Percentiles rank a stretch among this genome's conserved stretches.
Evolutionary conservation across 257 asterid genomes (phyloP).

Genomic region (Solanum sparsipilum): DNA sequence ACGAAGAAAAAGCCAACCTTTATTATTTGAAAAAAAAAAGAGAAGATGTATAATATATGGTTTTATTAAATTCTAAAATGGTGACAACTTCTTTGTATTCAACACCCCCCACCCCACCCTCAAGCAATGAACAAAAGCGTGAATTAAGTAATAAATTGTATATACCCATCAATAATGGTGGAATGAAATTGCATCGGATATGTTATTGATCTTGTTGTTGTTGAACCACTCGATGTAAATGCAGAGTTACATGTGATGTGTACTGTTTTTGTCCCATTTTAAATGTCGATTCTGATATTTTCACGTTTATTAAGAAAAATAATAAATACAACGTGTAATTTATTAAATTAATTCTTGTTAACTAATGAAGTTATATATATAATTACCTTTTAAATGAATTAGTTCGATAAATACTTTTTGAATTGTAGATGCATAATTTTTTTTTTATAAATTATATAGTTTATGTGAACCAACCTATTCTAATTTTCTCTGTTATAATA

Average conservation of each 20-base stretch:
- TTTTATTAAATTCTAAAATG: neutral
- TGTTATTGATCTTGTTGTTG: neutral
- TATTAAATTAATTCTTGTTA: neutral
- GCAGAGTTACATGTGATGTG: neutral
- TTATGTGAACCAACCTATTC: neutral
- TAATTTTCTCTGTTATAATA: neutral
- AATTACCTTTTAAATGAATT: neutral
- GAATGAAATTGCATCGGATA: rapidly evolving
- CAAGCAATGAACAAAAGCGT: neutral
- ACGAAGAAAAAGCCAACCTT: neutral
- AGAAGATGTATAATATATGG: neutral
- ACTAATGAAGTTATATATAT: no score
- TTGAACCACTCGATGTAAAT: neutral
- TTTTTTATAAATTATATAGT: neutral
- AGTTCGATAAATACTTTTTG: neutral
- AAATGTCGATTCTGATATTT: neutral
- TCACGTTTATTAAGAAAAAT: neutral
- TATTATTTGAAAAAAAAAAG: neutral
- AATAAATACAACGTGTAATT: neutral
- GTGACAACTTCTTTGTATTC: neutral
- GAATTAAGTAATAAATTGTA: neutral
- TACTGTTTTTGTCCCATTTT: no score
- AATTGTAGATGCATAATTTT: neutral
- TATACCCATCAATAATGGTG: neutral
- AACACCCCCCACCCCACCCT: neutral